Conservation (phyloP, 257 asterid species). For the Scutellaria barbata region DNA sequence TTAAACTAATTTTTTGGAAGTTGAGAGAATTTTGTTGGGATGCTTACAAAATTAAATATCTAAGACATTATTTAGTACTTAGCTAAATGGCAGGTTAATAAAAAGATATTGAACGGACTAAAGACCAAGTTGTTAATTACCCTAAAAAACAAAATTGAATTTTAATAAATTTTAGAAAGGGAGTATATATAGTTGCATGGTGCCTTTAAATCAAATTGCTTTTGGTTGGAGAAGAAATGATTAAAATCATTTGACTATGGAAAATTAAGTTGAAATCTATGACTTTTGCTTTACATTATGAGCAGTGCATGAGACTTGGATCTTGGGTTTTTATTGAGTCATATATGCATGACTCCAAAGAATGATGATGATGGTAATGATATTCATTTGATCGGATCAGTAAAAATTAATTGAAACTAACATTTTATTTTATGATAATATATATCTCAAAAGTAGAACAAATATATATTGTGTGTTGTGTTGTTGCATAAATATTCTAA, state of each 20-base stretch:
- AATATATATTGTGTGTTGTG: neutral
- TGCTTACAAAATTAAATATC: too few species aligned
- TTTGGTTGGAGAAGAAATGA: too few species aligned
- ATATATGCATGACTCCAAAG: slow-evolving; percentile 25
- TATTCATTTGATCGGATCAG: neutral
- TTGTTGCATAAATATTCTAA: neutral
- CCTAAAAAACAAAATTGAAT: too few species aligned
- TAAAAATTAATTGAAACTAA: neutral
- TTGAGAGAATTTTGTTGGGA: too few species aligned
- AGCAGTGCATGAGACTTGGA: slow-evolving; percentile 16
- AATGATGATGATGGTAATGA: neutral
- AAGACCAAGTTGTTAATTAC: too few species aligned
- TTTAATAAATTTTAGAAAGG: too few species aligned
- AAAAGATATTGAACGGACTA: too few species aligned
- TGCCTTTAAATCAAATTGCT: too few species aligned
- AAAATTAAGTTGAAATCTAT: neutral
- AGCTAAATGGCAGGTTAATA: too few species aligned
- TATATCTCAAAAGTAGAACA: neutral
- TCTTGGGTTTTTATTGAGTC: slow-evolving; percentile 7
- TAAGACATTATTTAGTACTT: too few species aligned
- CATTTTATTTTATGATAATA: neutral
- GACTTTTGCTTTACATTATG: neutral
- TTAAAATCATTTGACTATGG: neutral
- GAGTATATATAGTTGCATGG: too few species aligned
- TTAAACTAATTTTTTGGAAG: too few species aligned